phyloP scores from a whole-genome alignment of 257 asterid species.

The Penstemon newberryi region DNA sequence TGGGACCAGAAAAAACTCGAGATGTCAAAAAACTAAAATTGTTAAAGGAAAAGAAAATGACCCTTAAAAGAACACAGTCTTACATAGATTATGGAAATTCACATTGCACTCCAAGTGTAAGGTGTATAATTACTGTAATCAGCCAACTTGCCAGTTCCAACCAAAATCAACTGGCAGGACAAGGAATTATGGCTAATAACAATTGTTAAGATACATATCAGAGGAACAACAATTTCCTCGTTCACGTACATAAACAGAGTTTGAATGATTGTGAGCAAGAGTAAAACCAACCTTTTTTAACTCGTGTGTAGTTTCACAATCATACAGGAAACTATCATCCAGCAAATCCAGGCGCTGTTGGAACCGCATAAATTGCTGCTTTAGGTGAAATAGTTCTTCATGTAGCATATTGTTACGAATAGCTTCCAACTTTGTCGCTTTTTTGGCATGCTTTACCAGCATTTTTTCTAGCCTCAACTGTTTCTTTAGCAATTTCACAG shows the following conservation, averaged over 20 bases:
- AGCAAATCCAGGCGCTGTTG: slow-evolving; percentile 56
- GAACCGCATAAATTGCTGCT: slow-evolving; percentile 52
- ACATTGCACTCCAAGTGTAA: slow-evolving; percentile 9
- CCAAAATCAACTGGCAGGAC: slow-evolving; percentile 23
- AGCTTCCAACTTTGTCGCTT: slow-evolving; percentile 60
- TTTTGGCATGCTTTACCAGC: slow-evolving; percentile 69
- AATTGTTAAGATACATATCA: slow-evolving; percentile 1
- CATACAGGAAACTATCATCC: slow-evolving; percentile 41
- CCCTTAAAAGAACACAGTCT: slow-evolving; percentile 10
- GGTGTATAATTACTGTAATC: slow-evolving; percentile 11
- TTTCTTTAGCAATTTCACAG: slow-evolving; percentile 51
- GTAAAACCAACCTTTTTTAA: slow-evolving; percentile 70
- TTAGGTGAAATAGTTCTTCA: slow-evolving; percentile 52
- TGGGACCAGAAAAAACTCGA: not conserved
- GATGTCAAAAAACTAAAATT: not conserved
- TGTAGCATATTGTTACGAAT: slow-evolving; percentile 54
- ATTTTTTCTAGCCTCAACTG: slow-evolving; percentile 68
- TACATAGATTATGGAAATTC: slow-evolving; percentile 17
- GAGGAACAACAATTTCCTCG: slow-evolving; percentile 3
- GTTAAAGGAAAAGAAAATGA: slow-evolving; percentile 7
- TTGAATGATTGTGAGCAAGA: slow-evolving; percentile 18
- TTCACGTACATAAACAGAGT: slow-evolving; percentile 21
- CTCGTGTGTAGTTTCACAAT: slow-evolving; percentile 44
- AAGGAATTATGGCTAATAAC: slow-evolving; percentile 20
- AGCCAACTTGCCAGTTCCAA: slow-evolving; percentile 10